Base-by-base conservation (phyloP, 352 stramenopile species). In the Globisporangium cystogenes region DNA sequence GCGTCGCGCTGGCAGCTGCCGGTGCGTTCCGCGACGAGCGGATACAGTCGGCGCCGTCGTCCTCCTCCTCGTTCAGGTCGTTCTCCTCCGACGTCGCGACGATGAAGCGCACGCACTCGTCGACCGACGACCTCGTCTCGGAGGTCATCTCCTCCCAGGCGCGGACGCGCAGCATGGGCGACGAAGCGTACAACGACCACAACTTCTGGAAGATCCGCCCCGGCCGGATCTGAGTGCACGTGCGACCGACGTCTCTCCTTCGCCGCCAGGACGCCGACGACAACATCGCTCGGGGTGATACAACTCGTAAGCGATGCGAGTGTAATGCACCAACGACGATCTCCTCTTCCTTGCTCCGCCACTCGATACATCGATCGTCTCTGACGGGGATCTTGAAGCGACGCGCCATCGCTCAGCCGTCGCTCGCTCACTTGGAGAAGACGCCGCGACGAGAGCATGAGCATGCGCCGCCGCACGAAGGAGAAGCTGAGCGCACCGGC, bases 131-230 rank as follows among this genome's bases (percentile, higher is more conserved):
- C 36, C 56, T 84, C 23, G 63, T 83, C 10, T 78, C 70, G 3
- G 77, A 87, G 35, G 63, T 77, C 0, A 65, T 86, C 42, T 75
- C 69, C 2, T 78, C 64, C 0, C 70, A 77, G 45, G 70, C 71
- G 7, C 68, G 67, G 14, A 70, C 76, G 40, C 70, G 76, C 26
- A 83, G 62, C 45, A 66, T 90, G 60, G 67, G 63, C 11, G 83
- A 94, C 51, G 83, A 94, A 52, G 82, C 81, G 21, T 94, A 86
- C 68, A 94, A 94, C 57, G 83, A 94, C 53, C 62, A 90, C 27
- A 94, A 94, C 58, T 94, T 90, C 42, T 94, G 83, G 83, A 66
- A 76, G 41, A 85, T 94, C 45, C 62, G 76, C 23, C 82, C 82
- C 20, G 72, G 73, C 21, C 54, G 51, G 4, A 59, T 82, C 44